Conservation (phyloP, 1,284 basidiomycete genomes). For the Sparassis latifolia region DNA sequence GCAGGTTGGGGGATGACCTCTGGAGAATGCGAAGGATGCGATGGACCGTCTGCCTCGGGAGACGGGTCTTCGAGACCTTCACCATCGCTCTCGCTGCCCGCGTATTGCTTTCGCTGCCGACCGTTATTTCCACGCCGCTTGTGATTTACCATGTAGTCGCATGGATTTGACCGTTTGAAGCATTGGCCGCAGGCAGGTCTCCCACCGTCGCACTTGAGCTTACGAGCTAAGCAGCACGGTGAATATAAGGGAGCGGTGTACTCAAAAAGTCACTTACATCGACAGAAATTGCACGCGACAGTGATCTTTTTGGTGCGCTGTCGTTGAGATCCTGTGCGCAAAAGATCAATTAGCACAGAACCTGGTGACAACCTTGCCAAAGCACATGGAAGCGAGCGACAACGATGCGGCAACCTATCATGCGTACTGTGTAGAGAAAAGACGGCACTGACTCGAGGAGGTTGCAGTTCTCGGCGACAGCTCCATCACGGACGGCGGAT, state of each 20-base stretch:
- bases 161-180: constrained; percentile 63
- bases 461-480: constrained; percentile 25
- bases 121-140: constrained; percentile 57
- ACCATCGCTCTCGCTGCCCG: constrained; percentile 61
- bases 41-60: constrained; percentile 39
- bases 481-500: constrained; percentile 18
- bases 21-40: constrained; percentile 60
- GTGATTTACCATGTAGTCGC: constrained; percentile 73
- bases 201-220: constrained; percentile 79
- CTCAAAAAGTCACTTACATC: constrained; percentile 46
- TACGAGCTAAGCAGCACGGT: constrained; percentile 46
- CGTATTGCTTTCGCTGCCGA: constrained; percentile 44
- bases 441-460: constrained; percentile 24
- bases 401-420: constrained; percentile 4
- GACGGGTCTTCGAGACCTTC: constrained; percentile 44
- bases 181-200: constrained; percentile 75
- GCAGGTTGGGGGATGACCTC: constrained; percentile 49
- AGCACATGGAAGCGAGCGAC: constrained; percentile 4
- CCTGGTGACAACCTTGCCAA: neutral
- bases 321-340: constrained; percentile 33
- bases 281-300: constrained; percentile 80
- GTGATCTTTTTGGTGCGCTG: constrained; percentile 73
- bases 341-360: constrained; percentile 10
- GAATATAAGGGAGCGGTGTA: neutral
- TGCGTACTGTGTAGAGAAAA: constrained; percentile 5